phyloP scores from a whole-genome alignment of 164 flowering plant genomes.

The Chloranthus sessilifolius region DNA sequence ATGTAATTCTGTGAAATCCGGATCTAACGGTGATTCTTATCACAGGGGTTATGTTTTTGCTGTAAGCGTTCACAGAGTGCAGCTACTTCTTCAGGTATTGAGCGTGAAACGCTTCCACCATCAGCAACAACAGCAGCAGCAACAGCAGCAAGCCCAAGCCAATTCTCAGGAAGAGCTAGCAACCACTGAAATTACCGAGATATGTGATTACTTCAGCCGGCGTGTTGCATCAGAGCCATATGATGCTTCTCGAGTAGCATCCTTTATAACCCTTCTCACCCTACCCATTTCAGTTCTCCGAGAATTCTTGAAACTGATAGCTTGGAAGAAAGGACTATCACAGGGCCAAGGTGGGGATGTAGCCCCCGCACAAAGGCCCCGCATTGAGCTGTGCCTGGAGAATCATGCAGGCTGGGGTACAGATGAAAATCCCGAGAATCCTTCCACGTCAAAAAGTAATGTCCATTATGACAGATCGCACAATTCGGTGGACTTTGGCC shows the following conservation, averaged over 20 bases:
- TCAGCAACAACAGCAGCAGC: slow-evolving; percentile 61
- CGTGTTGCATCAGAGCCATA: slow-evolving; percentile 99
- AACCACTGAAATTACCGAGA: slow-evolving; percentile 78
- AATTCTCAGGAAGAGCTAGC: slow-evolving; percentile 74
- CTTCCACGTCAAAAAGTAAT: slow-evolving; percentile 71
- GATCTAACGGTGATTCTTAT: slow-evolving; percentile 4
- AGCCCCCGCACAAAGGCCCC: slow-evolving; percentile 74
- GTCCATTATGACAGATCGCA: slow-evolving; percentile 80
- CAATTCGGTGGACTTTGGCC: slow-evolving; percentile 81
- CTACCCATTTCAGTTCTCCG: slow-evolving; percentile 86
- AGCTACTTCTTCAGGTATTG: slow-evolving; percentile 90
- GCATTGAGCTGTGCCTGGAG: slow-evolving; percentile 89
- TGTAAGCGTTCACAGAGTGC: slow-evolving; percentile 96
- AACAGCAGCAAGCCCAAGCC: slow-evolving; percentile 55
- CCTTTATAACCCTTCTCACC: slow-evolving; percentile 96
- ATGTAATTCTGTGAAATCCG: too few species aligned
- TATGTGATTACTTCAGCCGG: slow-evolving; percentile 96
- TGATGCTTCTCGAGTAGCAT: slow-evolving; percentile 98
- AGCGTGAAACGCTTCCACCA: slow-evolving; percentile 94
- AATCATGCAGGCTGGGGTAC: slow-evolving; percentile 56
- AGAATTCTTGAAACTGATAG: slow-evolving; percentile 90
- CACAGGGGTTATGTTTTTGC: slow-evolving; percentile 97
- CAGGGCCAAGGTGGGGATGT: slow-evolving; percentile 76
- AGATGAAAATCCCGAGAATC: slow-evolving; percentile 42
- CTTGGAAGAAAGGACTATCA: slow-evolving; percentile 89